These are phyloP conservation scores for Hypocrella siamensis DNA, from an alignment of 2,329 filamentous ascomycete species.

Conservation along the genomic window DNA sequence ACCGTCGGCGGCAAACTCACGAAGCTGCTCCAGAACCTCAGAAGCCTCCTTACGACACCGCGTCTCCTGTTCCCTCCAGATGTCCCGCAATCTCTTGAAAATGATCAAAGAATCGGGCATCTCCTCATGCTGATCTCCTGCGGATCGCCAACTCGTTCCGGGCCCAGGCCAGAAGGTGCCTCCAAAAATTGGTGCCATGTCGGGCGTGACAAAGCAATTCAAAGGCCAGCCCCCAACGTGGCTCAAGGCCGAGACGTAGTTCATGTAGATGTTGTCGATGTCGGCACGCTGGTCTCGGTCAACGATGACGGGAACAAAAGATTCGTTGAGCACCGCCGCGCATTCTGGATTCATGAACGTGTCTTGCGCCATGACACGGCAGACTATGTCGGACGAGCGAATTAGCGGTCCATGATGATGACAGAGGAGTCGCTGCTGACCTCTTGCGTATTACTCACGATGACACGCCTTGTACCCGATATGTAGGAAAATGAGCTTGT, in stretches of 20 bases:
- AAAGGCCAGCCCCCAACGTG: slow-evolving; percentile 86
- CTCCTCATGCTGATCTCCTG: slow-evolving; percentile 30
- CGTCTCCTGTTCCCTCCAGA: slow-evolving; percentile 75
- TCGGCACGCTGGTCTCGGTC: slow-evolving; percentile 91
- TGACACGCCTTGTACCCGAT: slow-evolving; percentile 94
- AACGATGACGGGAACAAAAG: slow-evolving; percentile 82
- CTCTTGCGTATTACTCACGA: slow-evolving; percentile 40
- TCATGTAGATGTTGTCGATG: slow-evolving; percentile 94
- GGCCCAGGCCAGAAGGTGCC: slow-evolving; percentile 92
- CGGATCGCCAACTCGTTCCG: slow-evolving; percentile 29
- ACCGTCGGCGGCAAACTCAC: slow-evolving; percentile 80
- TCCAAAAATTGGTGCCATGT: slow-evolving; percentile 86
- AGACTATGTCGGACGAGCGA: slow-evolving; percentile 39
- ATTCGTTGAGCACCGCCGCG: slow-evolving; percentile 66
- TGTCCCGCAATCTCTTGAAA: slow-evolving; percentile 56
- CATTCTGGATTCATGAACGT: slow-evolving; percentile 76
- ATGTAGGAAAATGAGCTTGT: slow-evolving; percentile 83
- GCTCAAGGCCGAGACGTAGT: slow-evolving; percentile 88
- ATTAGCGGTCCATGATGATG: no score
- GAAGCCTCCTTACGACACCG: slow-evolving; percentile 70
- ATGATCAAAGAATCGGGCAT: slow-evolving; percentile 73
- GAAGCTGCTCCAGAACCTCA: slow-evolving; percentile 65
- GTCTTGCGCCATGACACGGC: slow-evolving; percentile 84
- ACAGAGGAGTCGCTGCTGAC: background rate
- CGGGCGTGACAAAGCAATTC: slow-evolving; percentile 90